Percentiles rank a stretch among this genome's conserved stretches.
These are phyloP conservation scores for Alnus glutinosa DNA, from an alignment of 306 rosid genomes.

Conservation along the genomic window DNA sequence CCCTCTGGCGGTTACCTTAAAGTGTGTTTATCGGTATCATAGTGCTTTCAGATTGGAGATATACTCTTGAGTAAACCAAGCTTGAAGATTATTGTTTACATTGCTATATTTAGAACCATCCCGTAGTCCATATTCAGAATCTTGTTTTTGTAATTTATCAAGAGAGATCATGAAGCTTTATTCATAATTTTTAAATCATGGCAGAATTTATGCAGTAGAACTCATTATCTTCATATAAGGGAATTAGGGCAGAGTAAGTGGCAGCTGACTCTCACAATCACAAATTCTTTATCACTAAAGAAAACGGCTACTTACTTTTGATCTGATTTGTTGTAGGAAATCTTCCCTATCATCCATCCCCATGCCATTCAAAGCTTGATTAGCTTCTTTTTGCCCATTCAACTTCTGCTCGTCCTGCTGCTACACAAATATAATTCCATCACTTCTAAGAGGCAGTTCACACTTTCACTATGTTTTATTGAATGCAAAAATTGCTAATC, in stretches of 20 bases:
- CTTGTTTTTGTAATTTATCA: background rate
- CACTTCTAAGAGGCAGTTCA: conserved; percentile 19
- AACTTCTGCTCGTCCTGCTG: conserved; percentile 40
- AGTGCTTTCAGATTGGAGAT: background rate
- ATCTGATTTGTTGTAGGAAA: conserved; percentile 81
- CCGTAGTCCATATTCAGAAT: background rate
- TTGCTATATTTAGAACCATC: background rate
- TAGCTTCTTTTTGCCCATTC: conserved; percentile 45
- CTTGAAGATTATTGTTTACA: background rate
- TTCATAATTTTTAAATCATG: background rate
- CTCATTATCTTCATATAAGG: background rate
- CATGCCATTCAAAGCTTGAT: conserved; percentile 42
- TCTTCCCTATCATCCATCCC: conserved; percentile 68
- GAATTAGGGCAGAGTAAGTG: background rate
- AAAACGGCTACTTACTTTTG: conserved; percentile 50
- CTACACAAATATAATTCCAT: conserved; percentile 27
- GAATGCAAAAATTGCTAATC: background rate
- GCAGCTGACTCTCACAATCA: conserved; percentile 1
- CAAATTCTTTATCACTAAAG: conserved; percentile 7
- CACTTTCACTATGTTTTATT: conserved; percentile 16
- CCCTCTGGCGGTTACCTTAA: background rate
- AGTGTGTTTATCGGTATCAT: background rate
- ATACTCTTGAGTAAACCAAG: background rate
- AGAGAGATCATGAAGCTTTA: background rate
- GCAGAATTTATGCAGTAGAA: background rate